Evolutionary conservation across 2,329 filamentous ascomycete genomes (phyloP), one percentile per base, ranked within the genome.

Genomic region (Dichotomopilus funicola): DNA sequence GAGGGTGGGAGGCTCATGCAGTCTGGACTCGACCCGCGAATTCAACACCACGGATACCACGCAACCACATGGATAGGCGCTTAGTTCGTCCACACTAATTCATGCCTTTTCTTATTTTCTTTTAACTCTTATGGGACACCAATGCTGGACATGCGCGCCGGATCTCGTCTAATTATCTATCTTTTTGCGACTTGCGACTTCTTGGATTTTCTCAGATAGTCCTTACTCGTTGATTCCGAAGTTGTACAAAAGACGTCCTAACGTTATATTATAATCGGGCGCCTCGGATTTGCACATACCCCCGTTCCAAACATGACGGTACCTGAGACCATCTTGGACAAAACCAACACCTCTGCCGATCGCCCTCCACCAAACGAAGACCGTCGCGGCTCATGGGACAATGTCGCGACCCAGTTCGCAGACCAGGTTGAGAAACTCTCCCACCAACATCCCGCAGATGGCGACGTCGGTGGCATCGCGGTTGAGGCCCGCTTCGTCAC

Each of bases 401-500:
- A 70, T 13, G 64, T 73, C 19, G 81, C 79, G 31, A 72, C 79
- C 50, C 76, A 82, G 44, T 88, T 84, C 63, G 73, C 79, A 1
- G 74, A 78, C 6, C 86, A 89, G 66, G 78, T 85, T 6, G 75
- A 79, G 65, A 82, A 79, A 62, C 71, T 83, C 8, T 79, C 79
- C 0, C 71, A 74, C 44, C 68, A 73, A 38, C 66, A 68, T 3
- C 65, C 66, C 2, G 31, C 33, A 1, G 54, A 65, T 10, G 60
- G 68, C 63, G 56, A 66, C 12, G 58, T 65, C 49, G 56, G 71
- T 50, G 74, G 75, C 4, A 76, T 82, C 11, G 85, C 85, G 1
- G 72, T 85, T 49, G 76, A 85, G 65, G 86, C 86, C 35, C 78
- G 71, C n/a, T 83, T 79, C 58, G 72, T 86, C 36, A 91, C 88